Evolutionary conservation across 2,329 filamentous ascomycete species (phyloP), one percentile per base, ranked within the genome.

Genomic region (Colletotrichum simmondsii): DNA sequence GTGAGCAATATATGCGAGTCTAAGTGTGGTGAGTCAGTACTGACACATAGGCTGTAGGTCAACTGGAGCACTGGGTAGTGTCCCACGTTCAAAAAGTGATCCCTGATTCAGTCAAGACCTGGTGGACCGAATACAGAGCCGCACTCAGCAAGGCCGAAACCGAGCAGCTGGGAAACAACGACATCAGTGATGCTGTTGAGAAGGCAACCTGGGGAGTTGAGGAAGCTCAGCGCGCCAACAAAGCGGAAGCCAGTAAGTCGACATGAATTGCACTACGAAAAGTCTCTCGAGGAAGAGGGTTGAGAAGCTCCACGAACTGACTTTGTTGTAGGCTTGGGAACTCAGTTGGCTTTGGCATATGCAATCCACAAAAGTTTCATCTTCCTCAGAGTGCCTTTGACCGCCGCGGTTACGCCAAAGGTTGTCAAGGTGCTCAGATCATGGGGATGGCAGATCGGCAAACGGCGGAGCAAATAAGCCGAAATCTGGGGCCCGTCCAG

Each of bases 281-380:
- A 62, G 26, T 28, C 68, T 24, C n/a, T 26, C n/a, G n/a, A 35
- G 16, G 30, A 37, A 46, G n/a, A 12, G 46, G 67, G 30, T 62
- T 60, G 22, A 58, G 19, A 66, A 26, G 37, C 71, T 78, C 62
- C 62, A 79, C 76, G 52, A 67, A 72, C 52, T 56, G 28, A 42
- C 68, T 65, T 72, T 22, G 24, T 49, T 49, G 52, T 75, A 92
- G 90, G 90, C 77, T 82, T 92, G 42, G 90, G 87, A 64, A 98
- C 97, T 10, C 95, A 98, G 80, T 86, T 99, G 35, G 95, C 94
- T 19, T 89, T 99, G 61, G 97, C 97, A 14, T 99, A 99, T 80
- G 96, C 96, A 32, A 94, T 99, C 71, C 97, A 99, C 87, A 99
- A 99, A 85, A 97, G 94, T 77, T 95, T 98, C 82, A 98, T 99